Evolutionary conservation across 768 basidiomycete species (phyloP).

Genomic region (Lenzites betulinus): DNA sequence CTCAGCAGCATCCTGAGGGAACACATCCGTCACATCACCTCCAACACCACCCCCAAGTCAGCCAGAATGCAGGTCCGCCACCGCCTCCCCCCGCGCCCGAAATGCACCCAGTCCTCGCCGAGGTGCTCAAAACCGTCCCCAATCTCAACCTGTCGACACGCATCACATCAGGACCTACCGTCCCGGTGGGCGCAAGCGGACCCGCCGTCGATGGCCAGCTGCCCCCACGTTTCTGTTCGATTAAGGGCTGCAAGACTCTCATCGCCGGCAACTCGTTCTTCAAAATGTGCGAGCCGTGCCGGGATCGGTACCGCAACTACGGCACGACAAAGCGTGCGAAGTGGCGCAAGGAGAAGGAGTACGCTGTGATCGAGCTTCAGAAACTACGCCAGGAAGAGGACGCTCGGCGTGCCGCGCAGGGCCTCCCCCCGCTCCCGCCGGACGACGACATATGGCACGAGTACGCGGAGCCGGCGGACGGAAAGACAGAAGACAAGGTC

Average conservation of each 20-base stretch:
- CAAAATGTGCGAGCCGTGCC: constrained; percentile 39
- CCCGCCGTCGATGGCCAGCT: constrained; percentile 15
- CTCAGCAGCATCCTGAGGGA: background rate
- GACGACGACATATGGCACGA: constrained; percentile 15
- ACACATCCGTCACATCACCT: background rate
- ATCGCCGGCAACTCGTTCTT: constrained; percentile 40
- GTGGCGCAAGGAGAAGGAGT: constrained; percentile 49
- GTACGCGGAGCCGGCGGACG: constrained; percentile 12
- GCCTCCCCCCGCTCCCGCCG: constrained; percentile 39
- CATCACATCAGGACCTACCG: constrained; percentile 21
- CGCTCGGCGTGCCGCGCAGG: constrained; percentile 35
- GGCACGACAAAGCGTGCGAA: constrained; percentile 58
- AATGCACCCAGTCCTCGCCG: constrained; percentile 9
- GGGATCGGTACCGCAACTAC: constrained; percentile 51
- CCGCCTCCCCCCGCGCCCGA: constrained; percentile 13
- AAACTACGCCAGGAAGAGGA: constrained; percentile 42
- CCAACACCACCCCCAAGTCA: background rate
- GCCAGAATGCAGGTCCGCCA: constrained; percentile 2
- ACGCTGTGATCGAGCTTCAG: constrained; percentile 43
- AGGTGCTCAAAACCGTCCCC: constrained; percentile 14
- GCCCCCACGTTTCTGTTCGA: constrained; percentile 47
- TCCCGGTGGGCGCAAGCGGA: background rate
- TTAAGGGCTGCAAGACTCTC: constrained; percentile 54
- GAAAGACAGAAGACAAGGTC: background rate
- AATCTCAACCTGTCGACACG: constrained; percentile 18